These are phyloP conservation scores for Saccharomycopsis guyanensis DNA, from an alignment of 805 yeast genomes.

Conservation along the genomic window DNA sequence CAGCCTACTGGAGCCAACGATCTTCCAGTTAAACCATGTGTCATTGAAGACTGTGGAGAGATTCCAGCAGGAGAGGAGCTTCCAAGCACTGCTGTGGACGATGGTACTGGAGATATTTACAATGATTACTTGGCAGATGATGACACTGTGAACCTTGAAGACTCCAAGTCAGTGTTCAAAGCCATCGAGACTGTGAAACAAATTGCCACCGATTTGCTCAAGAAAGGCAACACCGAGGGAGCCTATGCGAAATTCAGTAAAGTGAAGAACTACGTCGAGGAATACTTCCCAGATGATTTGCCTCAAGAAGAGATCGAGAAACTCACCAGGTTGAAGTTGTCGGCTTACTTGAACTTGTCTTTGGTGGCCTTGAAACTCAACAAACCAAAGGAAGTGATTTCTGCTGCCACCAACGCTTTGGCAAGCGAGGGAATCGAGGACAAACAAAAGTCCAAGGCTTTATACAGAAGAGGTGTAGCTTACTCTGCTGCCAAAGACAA, in stretches of 20 bases:
- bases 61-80: conserved; percentile 45
- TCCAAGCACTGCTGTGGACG: conserved; percentile 45
- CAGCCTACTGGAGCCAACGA: conserved; percentile 58
- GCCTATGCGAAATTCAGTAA: conserved; percentile 68
- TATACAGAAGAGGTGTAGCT: conserved; percentile 80
- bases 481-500: conserved; percentile 54
- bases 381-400: conserved; percentile 45
- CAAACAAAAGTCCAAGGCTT: conserved; percentile 74
- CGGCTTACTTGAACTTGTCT: conserved; percentile 66
- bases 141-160: conserved; percentile 47
- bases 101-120: conserved; percentile 78
- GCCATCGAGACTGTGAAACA: conserved; percentile 63
- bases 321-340: conserved; percentile 48
- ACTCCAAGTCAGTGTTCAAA: conserved; percentile 58
- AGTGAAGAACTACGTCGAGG: conserved; percentile 60
- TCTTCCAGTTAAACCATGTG: conserved; percentile 63
- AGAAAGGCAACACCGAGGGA: conserved; percentile 46
- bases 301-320: conserved; percentile 44
- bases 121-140: conserved; percentile 75
- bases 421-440: conserved; percentile 52
- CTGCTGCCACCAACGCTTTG: conserved; percentile 59
- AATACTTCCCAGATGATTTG: conserved; percentile 67
- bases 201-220: conserved; percentile 71
- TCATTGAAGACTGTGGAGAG: conserved; percentile 72
- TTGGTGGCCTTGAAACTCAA: conserved; percentile 62